A percentile compares a stretch with the other conserved stretches of the same genome.
Evolutionary conservation across 176 grass and related monocot genomes (phyloP).

Genomic region (Rhynchospora pubera): DNA sequence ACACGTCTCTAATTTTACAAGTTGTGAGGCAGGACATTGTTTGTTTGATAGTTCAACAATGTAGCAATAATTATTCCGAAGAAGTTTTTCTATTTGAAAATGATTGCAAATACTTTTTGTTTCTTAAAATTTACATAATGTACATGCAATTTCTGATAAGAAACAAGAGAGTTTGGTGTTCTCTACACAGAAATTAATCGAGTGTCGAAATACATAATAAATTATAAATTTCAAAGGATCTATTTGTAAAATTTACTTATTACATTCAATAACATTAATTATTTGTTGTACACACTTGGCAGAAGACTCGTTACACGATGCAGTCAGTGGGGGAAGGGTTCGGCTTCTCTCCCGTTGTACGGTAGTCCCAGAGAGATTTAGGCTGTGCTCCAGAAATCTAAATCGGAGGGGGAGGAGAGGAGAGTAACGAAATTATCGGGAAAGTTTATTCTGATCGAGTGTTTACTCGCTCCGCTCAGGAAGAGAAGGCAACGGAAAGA

Average conservation of each 20-base stretch:
- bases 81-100: neutral
- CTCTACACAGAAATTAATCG: neutral
- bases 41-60: neutral
- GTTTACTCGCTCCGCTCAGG: too few species aligned
- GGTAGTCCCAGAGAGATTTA: neutral
- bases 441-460: too few species aligned
- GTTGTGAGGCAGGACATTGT: neutral
- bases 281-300: constrained; percentile 10
- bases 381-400: too few species aligned
- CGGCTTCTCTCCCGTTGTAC: neutral
- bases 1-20: neutral
- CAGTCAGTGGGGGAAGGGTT: neutral
- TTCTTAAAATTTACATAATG: neutral
- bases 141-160: neutral
- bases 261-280: neutral
- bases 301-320: neutral
- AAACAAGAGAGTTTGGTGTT: neutral
- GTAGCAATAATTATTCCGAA: neutral
- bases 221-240: neutral
- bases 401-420: too few species aligned
- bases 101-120: neutral
- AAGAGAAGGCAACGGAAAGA: too few species aligned
- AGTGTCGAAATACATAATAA: neutral
- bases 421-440: too few species aligned
- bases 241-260: neutral